Evolutionary conservation across 148 eudicot genomes (phyloP).

Genomic region (Amaranthus cruentus): DNA sequence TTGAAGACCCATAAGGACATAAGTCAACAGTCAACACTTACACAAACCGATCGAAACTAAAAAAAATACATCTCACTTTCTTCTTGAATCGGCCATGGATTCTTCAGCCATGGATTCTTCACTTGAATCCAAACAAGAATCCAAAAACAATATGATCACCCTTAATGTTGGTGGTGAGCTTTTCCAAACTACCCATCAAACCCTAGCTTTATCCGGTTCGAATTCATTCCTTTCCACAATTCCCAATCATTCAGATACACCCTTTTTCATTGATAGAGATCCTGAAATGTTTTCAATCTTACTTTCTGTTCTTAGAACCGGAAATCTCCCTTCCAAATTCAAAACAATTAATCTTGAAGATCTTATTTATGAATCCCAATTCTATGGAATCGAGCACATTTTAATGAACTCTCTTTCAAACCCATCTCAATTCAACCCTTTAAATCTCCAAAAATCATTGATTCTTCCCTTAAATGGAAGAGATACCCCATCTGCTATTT

Average conservation of each 20-base stretch:
- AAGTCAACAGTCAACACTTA: no score
- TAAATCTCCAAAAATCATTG: constrained; percentile 54
- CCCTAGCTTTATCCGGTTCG: constrained; percentile 63
- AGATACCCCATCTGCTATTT: constrained; percentile 63
- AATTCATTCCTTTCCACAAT: constrained; percentile 54
- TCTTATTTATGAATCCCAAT: constrained; percentile 59
- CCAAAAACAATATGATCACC: constrained; percentile 34
- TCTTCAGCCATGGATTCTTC: constrained; percentile 20
- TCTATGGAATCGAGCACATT: constrained; percentile 62
- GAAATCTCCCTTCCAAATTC: constrained; percentile 60
- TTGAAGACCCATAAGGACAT: no score
- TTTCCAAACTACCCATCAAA: constrained; percentile 79
- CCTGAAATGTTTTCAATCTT: constrained; percentile 72
- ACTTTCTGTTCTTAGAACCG: constrained; percentile 74
- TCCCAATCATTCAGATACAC: constrained; percentile 26
- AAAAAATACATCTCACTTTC: no score
- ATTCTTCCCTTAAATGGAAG: constrained; percentile 62
- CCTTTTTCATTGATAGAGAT: constrained; percentile 75
- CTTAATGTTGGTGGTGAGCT: constrained; percentile 85
- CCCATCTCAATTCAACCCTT: constrained; percentile 73
- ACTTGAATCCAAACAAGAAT: constrained; percentile 25
- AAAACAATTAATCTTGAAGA: constrained; percentile 48
- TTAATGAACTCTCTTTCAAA: constrained; percentile 51
- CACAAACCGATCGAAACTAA: no score
- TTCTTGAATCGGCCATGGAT: no score